phyloP scores from a whole-genome alignment of 2,329 filamentous ascomycete genomes.

The Neurospora crassa region DNA sequence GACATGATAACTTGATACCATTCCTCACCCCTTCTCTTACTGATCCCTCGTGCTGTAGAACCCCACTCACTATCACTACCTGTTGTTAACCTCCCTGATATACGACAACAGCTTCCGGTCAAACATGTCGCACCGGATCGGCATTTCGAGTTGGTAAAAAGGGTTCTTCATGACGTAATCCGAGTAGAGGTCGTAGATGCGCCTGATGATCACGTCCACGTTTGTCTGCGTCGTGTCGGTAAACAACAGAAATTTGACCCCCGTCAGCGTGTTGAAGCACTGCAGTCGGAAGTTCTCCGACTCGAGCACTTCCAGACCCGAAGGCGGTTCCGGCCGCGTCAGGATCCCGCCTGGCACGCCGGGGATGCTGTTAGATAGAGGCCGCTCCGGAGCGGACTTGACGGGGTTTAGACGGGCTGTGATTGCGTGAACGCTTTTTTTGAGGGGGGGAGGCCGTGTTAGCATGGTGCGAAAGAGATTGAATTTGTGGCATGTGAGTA shows the following conservation, averaged over 20 bases:
- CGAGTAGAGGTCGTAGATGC: constrained; percentile 88
- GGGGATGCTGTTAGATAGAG: constrained; percentile 25
- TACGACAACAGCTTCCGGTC: constrained; percentile 77
- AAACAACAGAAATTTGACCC: constrained; percentile 91
- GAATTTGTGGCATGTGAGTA: background rate
- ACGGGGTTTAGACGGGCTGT: constrained; percentile 53
- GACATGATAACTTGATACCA: background rate
- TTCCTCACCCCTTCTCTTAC: background rate
- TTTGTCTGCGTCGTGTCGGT: constrained; percentile 84
- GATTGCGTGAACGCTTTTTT: constrained; percentile 58
- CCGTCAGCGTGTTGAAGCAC: constrained; percentile 91
- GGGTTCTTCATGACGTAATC: constrained; percentile 99
- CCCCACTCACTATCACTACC: constrained; percentile 23
- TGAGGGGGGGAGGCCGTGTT: background rate
- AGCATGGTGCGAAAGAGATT: constrained; percentile 7
- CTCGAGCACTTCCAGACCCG: constrained; percentile 87
- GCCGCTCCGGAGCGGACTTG: constrained; percentile 26
- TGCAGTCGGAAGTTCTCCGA: constrained; percentile 90
- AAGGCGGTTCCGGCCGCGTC: constrained; percentile 51
- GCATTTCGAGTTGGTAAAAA: constrained; percentile 98
- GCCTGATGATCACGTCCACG: constrained; percentile 71
- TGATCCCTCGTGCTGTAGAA: constrained; percentile 11
- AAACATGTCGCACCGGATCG: constrained; percentile 88
- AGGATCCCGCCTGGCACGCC: constrained; percentile 21
- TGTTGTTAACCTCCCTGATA: constrained; percentile 62